Conservation (phyloP, 257 asterid genomes). For the Cinchona pubescens region DNA sequence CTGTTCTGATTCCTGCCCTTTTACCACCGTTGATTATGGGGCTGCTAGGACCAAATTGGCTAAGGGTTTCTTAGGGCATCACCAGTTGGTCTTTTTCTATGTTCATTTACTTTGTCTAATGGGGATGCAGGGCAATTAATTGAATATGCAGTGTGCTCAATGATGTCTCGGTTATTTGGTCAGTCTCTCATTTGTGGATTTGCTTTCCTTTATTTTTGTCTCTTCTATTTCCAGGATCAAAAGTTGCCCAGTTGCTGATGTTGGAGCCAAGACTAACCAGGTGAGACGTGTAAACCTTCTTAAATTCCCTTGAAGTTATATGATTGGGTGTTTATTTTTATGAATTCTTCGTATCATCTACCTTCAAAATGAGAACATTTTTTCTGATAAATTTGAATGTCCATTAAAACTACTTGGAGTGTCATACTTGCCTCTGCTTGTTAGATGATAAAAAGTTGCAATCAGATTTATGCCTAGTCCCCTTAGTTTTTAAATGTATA, state of each 20-base stretch:
- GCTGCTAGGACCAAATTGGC: not conserved
- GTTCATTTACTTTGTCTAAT: not conserved
- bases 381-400: not conserved
- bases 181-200: not conserved
- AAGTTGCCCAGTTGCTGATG: constrained; percentile 26
- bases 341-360: not conserved
- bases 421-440: not conserved
- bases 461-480: not conserved
- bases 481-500: too few species aligned
- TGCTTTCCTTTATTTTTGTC: not conserved
- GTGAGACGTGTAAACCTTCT: constrained; percentile 20
- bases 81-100: not conserved
- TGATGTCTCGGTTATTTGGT: not conserved
- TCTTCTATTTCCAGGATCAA: constrained; percentile 29
- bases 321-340: not conserved
- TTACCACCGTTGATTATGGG: not conserved
- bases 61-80: not conserved
- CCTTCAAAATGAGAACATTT: not conserved
- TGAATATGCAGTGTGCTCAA: not conserved
- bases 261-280: constrained; percentile 32
- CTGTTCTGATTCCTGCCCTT: not conserved
- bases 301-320: not conserved
- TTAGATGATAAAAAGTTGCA: not conserved
- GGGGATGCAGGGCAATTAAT: not conserved
- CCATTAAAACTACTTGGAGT: not conserved